These are phyloP conservation scores for Monosporascus sp. DNA, from an alignment of 2,329 filamentous ascomycete species.

Conservation along the genomic window DNA sequence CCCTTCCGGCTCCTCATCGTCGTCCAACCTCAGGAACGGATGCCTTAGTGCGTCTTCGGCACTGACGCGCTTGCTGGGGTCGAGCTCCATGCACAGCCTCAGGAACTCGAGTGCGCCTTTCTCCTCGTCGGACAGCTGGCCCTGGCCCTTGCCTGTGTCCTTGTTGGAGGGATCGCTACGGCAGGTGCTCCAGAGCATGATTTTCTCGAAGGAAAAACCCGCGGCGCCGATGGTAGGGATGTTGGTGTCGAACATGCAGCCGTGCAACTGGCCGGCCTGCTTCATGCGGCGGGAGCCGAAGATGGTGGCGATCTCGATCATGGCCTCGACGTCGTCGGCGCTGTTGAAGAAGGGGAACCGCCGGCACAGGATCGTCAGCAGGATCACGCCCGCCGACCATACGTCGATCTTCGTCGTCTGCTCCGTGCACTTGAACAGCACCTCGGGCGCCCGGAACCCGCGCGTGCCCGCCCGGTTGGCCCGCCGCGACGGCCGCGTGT, in stretches of 20 bases:
- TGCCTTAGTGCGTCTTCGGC: conserved; percentile 69
- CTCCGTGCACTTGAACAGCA: conserved; percentile 93
- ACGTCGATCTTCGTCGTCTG: conserved; percentile 94
- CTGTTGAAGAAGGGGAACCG: conserved; percentile 99
- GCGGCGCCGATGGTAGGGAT: conserved; percentile 84
- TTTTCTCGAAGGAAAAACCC: conserved; percentile 86
- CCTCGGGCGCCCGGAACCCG: conserved; percentile 93
- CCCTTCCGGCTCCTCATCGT: conserved; percentile 17
- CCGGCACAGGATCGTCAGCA: conserved; percentile 86
- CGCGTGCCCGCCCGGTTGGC: conserved; percentile 93
- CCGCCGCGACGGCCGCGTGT: conserved; percentile 78
- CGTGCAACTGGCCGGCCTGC: conserved; percentile 74
- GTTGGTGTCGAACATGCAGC: conserved; percentile 85
- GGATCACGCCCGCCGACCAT: conserved; percentile 95
- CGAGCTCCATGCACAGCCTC: conserved; percentile 66
- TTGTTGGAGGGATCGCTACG: conserved; percentile 56
- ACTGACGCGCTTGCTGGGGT: conserved; percentile 67
- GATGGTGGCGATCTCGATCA: conserved; percentile 95
- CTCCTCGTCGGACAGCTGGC: conserved; percentile 56
- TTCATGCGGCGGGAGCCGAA: conserved; percentile 86
- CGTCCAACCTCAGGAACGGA: conserved; percentile 53
- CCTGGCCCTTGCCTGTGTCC: conserved; percentile 38
- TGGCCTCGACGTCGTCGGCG: conserved; percentile 93
- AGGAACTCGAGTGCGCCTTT: conserved; percentile 69
- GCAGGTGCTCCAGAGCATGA: conserved; percentile 90